phyloP scores from a whole-genome alignment of 208 protist genomes.

The Leptomonas seymouri region DNA sequence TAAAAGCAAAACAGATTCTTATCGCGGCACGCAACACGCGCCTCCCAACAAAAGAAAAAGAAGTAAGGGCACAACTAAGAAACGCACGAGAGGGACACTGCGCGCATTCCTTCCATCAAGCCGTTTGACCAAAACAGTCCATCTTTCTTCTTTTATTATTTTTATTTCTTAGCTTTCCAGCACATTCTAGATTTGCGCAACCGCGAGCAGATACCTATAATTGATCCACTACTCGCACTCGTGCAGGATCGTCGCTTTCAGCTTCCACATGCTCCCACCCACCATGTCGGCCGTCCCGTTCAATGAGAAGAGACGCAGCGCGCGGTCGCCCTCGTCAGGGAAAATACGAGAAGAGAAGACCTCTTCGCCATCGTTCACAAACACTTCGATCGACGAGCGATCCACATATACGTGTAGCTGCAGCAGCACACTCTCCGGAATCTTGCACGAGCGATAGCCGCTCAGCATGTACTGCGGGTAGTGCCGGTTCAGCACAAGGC shows the following conservation, averaged over 20 bases:
- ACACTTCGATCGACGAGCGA: constrained; percentile 61
- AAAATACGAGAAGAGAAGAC: constrained; percentile 53
- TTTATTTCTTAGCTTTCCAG: no score
- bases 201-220: background rate
- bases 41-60: no score
- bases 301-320: constrained; percentile 44
- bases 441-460: constrained; percentile 51
- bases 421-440: constrained; percentile 38
- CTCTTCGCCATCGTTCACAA: constrained; percentile 51
- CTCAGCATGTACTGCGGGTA: constrained; percentile 61
- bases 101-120: no score
- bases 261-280: constrained; percentile 42
- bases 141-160: no score
- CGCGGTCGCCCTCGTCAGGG: constrained; percentile 36
- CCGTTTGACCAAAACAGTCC: no score
- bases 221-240: background rate
- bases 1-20: no score
- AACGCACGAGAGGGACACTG: no score
- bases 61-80: no score
- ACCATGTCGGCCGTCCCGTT: constrained; percentile 38
- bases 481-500: constrained; percentile 59
- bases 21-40: no score
- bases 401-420: constrained; percentile 56
- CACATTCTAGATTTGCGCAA: background rate
- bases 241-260: constrained; percentile 23